These are phyloP conservation scores for Malassezia pachydermatis DNA, from an alignment of 1,284 basidiomycete species.

Conservation along the genomic window DNA sequence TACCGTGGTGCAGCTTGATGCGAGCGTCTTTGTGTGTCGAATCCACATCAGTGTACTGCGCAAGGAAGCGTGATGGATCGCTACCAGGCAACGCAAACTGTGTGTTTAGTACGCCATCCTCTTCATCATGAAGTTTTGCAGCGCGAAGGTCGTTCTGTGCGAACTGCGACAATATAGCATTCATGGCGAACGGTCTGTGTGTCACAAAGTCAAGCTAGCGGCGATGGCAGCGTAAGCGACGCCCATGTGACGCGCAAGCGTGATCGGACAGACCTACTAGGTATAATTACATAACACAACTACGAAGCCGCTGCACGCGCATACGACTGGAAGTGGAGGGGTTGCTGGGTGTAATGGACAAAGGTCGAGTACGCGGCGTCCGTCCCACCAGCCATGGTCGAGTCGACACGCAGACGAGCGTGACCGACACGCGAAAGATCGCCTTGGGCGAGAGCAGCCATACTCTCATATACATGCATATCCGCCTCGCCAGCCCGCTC, in stretches of 20 bases:
- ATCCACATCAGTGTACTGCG: slow-evolving; percentile 46
- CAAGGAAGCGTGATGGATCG: slow-evolving; percentile 37
- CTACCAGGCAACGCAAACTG: slow-evolving; percentile 9
- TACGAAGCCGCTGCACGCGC: neutral
- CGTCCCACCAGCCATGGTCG: neutral
- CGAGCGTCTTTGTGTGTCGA: slow-evolving; percentile 45
- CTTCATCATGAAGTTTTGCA: neutral
- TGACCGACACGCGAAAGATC: neutral
- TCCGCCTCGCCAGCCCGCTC: slow-evolving; percentile 7
- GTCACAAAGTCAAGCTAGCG: no score
- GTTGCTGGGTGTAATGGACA: slow-evolving; percentile 7
- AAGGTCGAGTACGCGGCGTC: neutral
- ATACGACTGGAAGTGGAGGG: neutral
- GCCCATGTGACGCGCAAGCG: slow-evolving; percentile 10
- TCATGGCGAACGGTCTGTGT: no score
- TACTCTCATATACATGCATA: slow-evolving; percentile 10
- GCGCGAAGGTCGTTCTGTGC: neutral
- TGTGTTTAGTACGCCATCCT: neutral
- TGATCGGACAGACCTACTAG: slow-evolving; percentile 9
- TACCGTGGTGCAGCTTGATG: slow-evolving; percentile 98
- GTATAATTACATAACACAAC: slow-evolving; percentile 5
- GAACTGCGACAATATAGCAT: slow-evolving; percentile 8
- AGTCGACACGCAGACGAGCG: neutral
- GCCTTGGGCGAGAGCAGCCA: neutral
- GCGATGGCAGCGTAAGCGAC: no score